Evolutionary conservation across 139 green algal genomes (phyloP), one percentile per base, ranked within the genome.

Genomic region (Chlamydomonas asymmetrica): DNA sequence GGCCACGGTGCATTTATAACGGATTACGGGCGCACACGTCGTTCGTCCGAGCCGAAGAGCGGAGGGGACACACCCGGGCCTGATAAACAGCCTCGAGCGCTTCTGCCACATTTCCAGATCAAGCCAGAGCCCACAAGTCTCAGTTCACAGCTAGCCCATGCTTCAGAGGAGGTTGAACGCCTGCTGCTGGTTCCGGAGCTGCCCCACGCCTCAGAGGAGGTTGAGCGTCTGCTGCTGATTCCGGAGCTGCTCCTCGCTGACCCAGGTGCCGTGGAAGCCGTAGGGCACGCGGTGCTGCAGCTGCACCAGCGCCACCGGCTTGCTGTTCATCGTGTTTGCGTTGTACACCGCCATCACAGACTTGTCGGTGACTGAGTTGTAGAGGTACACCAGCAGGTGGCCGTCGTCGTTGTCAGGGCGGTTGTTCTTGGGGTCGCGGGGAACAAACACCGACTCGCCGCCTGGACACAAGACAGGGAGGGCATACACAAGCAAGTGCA

Each of bases 381-480:
- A 80, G 23, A 94, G 89, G 38, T 87, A 95, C 0, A 78, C 88
- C 45, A 94, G 39, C 38, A 97, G 76, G 64, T 76, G 93, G n/a
- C 92, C 91, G 62, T 91, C 88, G 54, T 97, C 92, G 66, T 96
- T 91, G 32, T 79, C 69, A 62, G 37, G 62, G 67, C 23, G 31
- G 59, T 22, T 20, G n/a, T 37, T 45, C 43, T 57, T 70, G 43
- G 57, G 20, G 23, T 27, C 49, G 25, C 48, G 32, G 10, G 85
- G 86, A 35, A 92, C 91, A 84, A 96, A 96, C 3, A 88, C 70
- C 0, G 85, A 77, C 80, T 96, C 92, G 1, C 91, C 92, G n/a
- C 73, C 56, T 87, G n/a, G n/a, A n/a, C n/a, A n/a, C n/a, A n/a
- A n/a, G n/a, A n/a, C n/a, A n/a, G n/a, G n/a, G n/a, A n/a, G n/a